These are phyloP conservation scores for Alternaria sp. DNA, from an alignment of 2,329 filamentous ascomycete genomes.

Conservation along the genomic window DNA sequence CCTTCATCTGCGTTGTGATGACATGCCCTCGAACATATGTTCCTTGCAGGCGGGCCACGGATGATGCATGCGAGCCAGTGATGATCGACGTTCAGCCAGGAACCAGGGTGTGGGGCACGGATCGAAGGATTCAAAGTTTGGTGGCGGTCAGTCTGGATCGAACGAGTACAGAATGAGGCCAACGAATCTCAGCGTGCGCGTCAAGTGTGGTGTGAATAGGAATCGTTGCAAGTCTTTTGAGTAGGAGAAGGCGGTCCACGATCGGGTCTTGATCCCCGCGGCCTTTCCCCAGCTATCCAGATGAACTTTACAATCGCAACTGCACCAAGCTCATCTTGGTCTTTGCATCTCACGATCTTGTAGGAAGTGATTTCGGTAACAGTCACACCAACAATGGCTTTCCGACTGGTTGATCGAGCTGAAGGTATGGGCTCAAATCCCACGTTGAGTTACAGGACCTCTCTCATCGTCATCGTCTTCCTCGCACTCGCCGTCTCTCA, in stretches of 20 bases:
- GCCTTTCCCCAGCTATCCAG: background rate
- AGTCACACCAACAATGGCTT: background rate
- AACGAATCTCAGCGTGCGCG: background rate
- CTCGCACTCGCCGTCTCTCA: slow-evolving; percentile 29
- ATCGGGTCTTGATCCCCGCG: background rate
- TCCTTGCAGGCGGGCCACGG: background rate
- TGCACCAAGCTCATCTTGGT: background rate
- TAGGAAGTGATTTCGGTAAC: background rate
- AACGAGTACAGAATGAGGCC: background rate
- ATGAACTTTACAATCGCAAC: background rate
- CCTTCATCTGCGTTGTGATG: background rate
- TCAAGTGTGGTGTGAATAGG: background rate
- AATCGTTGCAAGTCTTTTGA: background rate
- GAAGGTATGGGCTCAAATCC: slow-evolving; percentile 18
- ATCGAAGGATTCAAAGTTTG: background rate
- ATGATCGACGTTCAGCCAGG: background rate
- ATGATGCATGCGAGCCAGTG: slow-evolving; percentile 2
- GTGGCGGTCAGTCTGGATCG: background rate
- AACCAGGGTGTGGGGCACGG: slow-evolving; percentile 3
- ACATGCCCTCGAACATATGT: background rate
- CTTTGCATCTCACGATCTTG: background rate
- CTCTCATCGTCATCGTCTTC: slow-evolving; percentile 24
- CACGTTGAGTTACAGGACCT: slow-evolving; percentile 13
- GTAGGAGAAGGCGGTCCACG: background rate
- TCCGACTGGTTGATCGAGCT: background rate